Evolutionary conservation across 805 yeast species (phyloP).

Genomic region (Yarrowia deformans): DNA sequence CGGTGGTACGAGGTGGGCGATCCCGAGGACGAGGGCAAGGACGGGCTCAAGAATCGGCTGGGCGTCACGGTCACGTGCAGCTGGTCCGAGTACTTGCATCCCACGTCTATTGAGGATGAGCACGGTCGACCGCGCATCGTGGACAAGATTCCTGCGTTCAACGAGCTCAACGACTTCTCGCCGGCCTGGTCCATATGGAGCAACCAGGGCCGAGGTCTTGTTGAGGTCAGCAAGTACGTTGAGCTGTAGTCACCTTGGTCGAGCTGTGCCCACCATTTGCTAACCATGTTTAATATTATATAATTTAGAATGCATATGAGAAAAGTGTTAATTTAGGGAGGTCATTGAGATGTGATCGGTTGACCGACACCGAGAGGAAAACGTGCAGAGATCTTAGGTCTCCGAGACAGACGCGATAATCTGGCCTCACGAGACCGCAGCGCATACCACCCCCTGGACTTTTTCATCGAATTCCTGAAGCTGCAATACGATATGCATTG

Average conservation of each 20-base stretch:
- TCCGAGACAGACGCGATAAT: too few species aligned
- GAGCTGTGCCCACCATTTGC: conserved; percentile 50
- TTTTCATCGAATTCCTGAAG: too few species aligned
- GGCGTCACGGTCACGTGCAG: conserved; percentile 66
- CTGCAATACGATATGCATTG: too few species aligned
- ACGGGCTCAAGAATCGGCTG: conserved; percentile 36
- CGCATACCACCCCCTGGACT: too few species aligned
- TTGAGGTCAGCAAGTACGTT: conserved; percentile 61
- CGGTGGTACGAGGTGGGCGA: conserved; percentile 57
- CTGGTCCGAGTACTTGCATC: conserved; percentile 76
- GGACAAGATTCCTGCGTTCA: conserved; percentile 70
- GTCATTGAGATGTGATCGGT: too few species aligned
- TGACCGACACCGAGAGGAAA: too few species aligned
- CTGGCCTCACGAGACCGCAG: too few species aligned
- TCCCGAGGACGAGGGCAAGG: conserved; percentile 48
- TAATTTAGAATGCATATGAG: conserved; percentile 26
- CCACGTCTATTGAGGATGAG: conserved; percentile 50
- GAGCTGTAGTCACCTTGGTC: conserved; percentile 56
- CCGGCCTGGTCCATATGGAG: conserved; percentile 72
- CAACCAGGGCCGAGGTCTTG: conserved; percentile 70
- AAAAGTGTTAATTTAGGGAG: not conserved
- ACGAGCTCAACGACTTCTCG: conserved; percentile 70
- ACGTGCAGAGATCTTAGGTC: too few species aligned
- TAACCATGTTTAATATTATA: conserved; percentile 25
- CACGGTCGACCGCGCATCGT: conserved; percentile 41